Evolutionary conservation across 768 basidiomycete species (phyloP), one percentile per base, ranked within the genome.

Genomic region (Russula griseocarnosa): DNA sequence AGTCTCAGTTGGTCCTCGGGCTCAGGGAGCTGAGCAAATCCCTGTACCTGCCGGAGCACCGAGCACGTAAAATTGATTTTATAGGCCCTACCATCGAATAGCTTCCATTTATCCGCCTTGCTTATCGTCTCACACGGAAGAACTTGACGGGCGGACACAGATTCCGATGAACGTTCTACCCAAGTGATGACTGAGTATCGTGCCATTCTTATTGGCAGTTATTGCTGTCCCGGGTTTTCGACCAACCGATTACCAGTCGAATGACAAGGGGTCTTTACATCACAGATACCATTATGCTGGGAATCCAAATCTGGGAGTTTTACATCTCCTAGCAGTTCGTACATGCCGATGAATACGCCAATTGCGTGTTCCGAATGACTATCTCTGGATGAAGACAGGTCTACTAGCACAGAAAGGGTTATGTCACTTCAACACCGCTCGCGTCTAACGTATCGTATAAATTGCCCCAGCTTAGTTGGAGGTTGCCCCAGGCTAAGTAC

Each of bases 361-460:
- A 44, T 38, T 38, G 10, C 32, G 34, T 36, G 34, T 36, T 36
- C 1, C 13, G 34, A 36, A 13, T 36, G 34, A 11, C 34, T 13
- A 36, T 36, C 32, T 34, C 32, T 34, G 32, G 32, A 34, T 34
- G 10, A 34, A 34, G 32, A 32, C 30, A 32, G 5, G 32, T 34
- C 32, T 34, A 42, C 42, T 1, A 40, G 26, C 9, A 42, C 26
- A n/a, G 34, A 54, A 44, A 44, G 11, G 20, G 34, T 13, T 36
- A 36, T 36, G 2, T 36, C 34, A 36, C 34, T 14, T 26, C n/a
- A 57, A 50, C n/a, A 49, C 61, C 26, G 18, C 24, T 55, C 11
- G 16, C 13, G 14, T 13, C 55, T n/a, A 46, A 46, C n/a, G n/a
- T 24, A 26, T 50, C 24, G 11, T 58, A 63, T 63, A 63, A 58